Conservation (phyloP, 1,284 basidiomycete genomes). For the Cryptococcus sp. region DNA sequence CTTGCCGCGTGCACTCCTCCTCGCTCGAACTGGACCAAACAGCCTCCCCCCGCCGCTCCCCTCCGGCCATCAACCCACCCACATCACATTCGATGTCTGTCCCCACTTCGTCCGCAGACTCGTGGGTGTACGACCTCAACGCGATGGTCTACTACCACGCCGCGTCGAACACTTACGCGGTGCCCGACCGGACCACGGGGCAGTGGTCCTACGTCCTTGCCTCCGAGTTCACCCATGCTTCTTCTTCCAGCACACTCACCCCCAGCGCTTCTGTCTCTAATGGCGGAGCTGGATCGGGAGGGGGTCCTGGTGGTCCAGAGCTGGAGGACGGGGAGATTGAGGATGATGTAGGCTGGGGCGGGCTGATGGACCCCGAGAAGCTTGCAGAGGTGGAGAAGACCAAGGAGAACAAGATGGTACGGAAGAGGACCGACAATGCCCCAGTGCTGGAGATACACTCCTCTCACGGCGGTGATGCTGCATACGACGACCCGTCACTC, state of each 20-base stretch:
- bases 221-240: conserved; percentile 12
- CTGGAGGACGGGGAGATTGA: conserved; percentile 42
- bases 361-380: conserved; percentile 42
- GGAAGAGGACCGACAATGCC: background rate
- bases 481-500: conserved; percentile 17
- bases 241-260: background rate
- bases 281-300: background rate
- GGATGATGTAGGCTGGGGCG: conserved; percentile 48
- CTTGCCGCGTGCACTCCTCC: too few relatives aligned
- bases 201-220: conserved; percentile 18
- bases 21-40: too few relatives aligned
- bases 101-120: background rate
- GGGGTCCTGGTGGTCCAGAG: background rate
- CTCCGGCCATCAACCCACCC: too few relatives aligned
- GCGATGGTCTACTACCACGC: conserved; percentile 16
- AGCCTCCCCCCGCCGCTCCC: too few relatives aligned
- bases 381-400: conserved; percentile 23
- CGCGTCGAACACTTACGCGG: conserved; percentile 12
- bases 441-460: conserved; percentile 13
- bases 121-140: conserved; percentile 18
- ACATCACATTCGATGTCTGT: background rate
- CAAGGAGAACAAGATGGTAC: background rate
- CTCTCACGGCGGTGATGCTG: conserved; percentile 7
- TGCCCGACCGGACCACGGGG: conserved; percentile 14
- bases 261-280: background rate